Base-by-base conservation (phyloP, 345 rosid genomes). In the Citrus reticulata region DNA sequence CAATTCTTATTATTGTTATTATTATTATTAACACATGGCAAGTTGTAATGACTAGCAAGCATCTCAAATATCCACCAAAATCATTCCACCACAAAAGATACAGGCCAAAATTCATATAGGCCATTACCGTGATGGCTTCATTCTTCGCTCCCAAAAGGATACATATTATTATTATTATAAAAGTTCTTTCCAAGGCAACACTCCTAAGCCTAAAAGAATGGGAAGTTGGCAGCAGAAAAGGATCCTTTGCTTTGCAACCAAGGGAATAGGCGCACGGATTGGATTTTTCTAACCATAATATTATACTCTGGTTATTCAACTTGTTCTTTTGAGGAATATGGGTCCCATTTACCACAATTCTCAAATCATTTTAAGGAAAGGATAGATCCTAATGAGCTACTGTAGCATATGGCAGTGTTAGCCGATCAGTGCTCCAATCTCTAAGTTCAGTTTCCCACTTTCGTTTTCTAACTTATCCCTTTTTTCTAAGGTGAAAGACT, bases 191-290 rank as follows among this genome's bases (percentile, higher is more conserved):
- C 13, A 40, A 76, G 34, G 37, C 42, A 49, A 37, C 27, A 69
- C 14, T 49, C 20, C 20, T 30, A 4, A 9, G 58, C 17, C n/a
- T 42, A 67, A 19, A 64, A 40, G 57, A 34, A 58, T 4, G 69
- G 54, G 35, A 61, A 42, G 42, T 55, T 30, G 40, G 11, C 62
- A 66, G 19, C 24, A 24, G 7, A 58, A 61, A 49, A 39, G 9
- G 16, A 42, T 42, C 75, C 79, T 34, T 85, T 83, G 83, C 84
- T 78, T 87, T 4, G 57, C 46, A n/a, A 22, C 8, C 1, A 85
- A 85, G 88, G 82, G 60, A 78, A 14, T 67, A 9, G 67, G 22
- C 13, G 22, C 9, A 73, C 72, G 70, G 7, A 64, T 32, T 59
- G 37, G 17, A 34, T 1, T 57, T 49, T 59, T 17, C 58, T 54